A percentile compares a stretch with the other conserved stretches of the same genome.
phyloP scores from a whole-genome alignment of 1,139 yeast species.

The Zhuliangozyma blackwelliae region DNA sequence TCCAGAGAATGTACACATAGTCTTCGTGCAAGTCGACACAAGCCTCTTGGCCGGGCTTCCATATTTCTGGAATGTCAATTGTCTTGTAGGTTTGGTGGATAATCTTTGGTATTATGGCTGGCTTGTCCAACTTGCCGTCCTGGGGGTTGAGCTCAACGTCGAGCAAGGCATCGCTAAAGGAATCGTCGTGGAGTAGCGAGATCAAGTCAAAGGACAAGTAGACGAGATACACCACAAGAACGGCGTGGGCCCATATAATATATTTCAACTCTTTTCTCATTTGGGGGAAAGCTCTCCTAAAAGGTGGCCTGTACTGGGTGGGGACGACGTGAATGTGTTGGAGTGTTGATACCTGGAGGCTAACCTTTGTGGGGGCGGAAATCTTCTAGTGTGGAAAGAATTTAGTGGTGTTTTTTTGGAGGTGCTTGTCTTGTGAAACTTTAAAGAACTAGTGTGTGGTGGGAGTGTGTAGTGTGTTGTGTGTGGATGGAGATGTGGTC shows the following conservation, averaged over 20 bases:
- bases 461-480: too few relatives aligned
- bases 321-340: not conserved
- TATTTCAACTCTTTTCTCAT: slow-evolving; percentile 61
- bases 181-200: slow-evolving; percentile 69
- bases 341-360: not conserved
- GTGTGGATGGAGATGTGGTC: too few relatives aligned
- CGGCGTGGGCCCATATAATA: slow-evolving; percentile 54
- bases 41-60: slow-evolving; percentile 74
- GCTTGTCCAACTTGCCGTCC: slow-evolving; percentile 35
- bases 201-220: slow-evolving; percentile 72
- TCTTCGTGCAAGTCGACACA: slow-evolving; percentile 81
- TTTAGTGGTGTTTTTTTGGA: too few relatives aligned
- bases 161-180: slow-evolving; percentile 57
- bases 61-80: slow-evolving; percentile 67
- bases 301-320: not conserved
- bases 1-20: slow-evolving; percentile 85
- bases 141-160: slow-evolving; percentile 54
- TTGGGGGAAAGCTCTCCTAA: not conserved
- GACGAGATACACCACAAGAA: slow-evolving; percentile 50
- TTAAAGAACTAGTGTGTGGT: too few relatives aligned
- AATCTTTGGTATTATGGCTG: slow-evolving; percentile 73
- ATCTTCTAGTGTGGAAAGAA: too few relatives aligned
- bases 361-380: not conserved
- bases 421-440: too few relatives aligned
- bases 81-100: slow-evolving; percentile 92